phyloP scores from a whole-genome alignment of 1,139 yeast species.

The Scheffersomyces stambukii region DNA sequence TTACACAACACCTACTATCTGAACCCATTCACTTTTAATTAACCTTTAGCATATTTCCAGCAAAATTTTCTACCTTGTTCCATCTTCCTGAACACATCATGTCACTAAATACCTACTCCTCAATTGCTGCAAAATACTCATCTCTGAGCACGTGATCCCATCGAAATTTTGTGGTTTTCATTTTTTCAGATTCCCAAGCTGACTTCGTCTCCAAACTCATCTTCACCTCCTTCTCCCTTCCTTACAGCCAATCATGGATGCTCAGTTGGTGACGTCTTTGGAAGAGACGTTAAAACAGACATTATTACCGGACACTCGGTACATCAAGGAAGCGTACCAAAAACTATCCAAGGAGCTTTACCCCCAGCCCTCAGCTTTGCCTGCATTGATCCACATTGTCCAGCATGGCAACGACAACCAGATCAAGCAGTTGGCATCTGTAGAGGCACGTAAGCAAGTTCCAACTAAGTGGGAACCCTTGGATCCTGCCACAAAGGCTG shows the following conservation, averaged over 20 bases:
- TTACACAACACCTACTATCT: too few species aligned
- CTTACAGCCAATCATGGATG: constrained; percentile 56
- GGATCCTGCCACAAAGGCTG: constrained; percentile 50
- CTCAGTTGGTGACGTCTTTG: constrained; percentile 61
- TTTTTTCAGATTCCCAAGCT: too few species aligned
- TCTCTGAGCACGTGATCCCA: too few species aligned
- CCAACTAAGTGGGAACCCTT: constrained; percentile 63
- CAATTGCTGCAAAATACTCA: too few species aligned
- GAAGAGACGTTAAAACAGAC: constrained; percentile 77
- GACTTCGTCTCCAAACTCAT: constrained; percentile 1
- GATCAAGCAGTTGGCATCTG: constrained; percentile 84
- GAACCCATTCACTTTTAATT: too few species aligned
- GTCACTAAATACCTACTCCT: too few species aligned
- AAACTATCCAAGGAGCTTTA: constrained; percentile 74
- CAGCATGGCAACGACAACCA: constrained; percentile 62
- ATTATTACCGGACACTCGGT: constrained; percentile 70
- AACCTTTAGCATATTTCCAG: too few species aligned
- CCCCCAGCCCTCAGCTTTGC: constrained; percentile 66
- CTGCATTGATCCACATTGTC: constrained; percentile 78
- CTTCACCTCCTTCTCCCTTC: constrained; percentile 1
- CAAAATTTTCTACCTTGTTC: too few species aligned
- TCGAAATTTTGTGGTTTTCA: too few species aligned
- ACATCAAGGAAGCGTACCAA: constrained; percentile 78
- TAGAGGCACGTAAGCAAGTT: constrained; percentile 87
- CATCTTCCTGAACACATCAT: too few species aligned